phyloP scores from a whole-genome alignment of 164 flowering plant genomes.

The Piper longum region DNA sequence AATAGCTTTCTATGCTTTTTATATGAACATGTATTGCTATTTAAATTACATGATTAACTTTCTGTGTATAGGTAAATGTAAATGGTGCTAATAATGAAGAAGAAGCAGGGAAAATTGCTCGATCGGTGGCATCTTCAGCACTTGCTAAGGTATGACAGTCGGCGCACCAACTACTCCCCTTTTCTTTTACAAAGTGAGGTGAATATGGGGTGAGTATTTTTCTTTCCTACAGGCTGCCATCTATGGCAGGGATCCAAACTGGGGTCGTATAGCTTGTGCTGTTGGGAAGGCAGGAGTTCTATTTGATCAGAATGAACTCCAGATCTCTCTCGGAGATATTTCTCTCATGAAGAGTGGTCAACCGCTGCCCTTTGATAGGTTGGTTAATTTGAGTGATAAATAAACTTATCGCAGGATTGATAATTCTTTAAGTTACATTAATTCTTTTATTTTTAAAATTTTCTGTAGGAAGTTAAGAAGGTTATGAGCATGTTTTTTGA shows the following conservation, averaged over 20 bases:
- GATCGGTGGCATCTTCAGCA: conserved; percentile 89
- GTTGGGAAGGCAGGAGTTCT: conserved; percentile 84
- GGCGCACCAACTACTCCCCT: not conserved
- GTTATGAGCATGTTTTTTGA: too few relatives aligned
- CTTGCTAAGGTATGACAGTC: conserved; percentile 50
- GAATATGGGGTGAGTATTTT: not conserved
- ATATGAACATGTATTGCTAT: not conserved
- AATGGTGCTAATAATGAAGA: conserved; percentile 61
- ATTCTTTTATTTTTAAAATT: too few relatives aligned
- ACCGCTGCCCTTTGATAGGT: conserved; percentile 88
- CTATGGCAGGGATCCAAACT: conserved; percentile 96
- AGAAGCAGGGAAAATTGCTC: conserved; percentile 88
- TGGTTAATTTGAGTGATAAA: not conserved
- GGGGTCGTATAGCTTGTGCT: conserved; percentile 99
- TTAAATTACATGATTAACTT: conserved; percentile 1
- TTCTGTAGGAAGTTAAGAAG: too few relatives aligned
- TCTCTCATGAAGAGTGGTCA: conserved; percentile 87
- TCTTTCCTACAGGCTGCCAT: conserved; percentile 66
- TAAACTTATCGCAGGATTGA: too few relatives aligned
- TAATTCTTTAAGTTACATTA: too few relatives aligned
- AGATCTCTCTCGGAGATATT: conserved; percentile 65
- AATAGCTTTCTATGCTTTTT: too few relatives aligned
- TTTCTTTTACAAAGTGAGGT: not conserved
- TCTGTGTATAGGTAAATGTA: conserved; percentile 48
- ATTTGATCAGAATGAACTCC: conserved; percentile 49